phyloP scores from a whole-genome alignment of 2,329 filamentous ascomycete genomes.

The Eutypella sp. region DNA sequence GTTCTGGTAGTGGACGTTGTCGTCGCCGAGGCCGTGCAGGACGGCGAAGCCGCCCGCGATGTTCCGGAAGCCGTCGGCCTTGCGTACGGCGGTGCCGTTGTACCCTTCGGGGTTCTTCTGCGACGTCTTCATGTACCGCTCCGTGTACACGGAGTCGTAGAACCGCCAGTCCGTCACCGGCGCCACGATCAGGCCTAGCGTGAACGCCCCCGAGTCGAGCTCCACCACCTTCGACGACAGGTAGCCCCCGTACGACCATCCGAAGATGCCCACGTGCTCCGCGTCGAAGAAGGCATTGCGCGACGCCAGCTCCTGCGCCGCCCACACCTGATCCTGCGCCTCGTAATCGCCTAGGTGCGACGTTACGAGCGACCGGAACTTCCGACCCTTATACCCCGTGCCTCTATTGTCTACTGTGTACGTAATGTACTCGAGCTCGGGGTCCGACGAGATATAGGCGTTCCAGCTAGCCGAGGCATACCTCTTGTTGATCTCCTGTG shows the following conservation, averaged over 20 bases:
- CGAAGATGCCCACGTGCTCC: conserved; percentile 60
- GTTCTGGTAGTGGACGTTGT: conserved; percentile 70
- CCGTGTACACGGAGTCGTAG: conserved; percentile 68
- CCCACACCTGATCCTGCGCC: conserved; percentile 63
- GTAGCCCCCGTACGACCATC: conserved; percentile 66
- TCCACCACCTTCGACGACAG: conserved; percentile 63
- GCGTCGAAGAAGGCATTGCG: conserved; percentile 51
- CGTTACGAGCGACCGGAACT: conserved; percentile 54
- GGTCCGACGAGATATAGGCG: conserved; percentile 61
- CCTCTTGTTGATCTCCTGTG: conserved; percentile 55
- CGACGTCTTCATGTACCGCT: conserved; percentile 66
- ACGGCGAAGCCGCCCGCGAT: conserved; percentile 56
- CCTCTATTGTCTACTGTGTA: conserved; percentile 65
- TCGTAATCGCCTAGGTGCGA: conserved; percentile 59
- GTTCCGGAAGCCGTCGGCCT: conserved; percentile 56
- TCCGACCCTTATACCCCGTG: conserved; percentile 59
- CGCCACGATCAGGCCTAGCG: conserved; percentile 58
- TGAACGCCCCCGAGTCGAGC: conserved; percentile 54
- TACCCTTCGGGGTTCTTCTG: conserved; percentile 55
- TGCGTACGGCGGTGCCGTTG: conserved; percentile 53
- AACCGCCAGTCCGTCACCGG: conserved; percentile 66
- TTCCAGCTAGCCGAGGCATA: conserved; percentile 54
- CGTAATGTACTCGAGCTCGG: conserved; percentile 63
- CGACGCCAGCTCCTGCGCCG: conserved; percentile 49
- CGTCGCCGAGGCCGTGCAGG: conserved; percentile 63